Evolutionary conservation across 2,329 filamentous ascomycete genomes (phyloP).

Genomic region (Verticillium nonalfalfae): DNA sequence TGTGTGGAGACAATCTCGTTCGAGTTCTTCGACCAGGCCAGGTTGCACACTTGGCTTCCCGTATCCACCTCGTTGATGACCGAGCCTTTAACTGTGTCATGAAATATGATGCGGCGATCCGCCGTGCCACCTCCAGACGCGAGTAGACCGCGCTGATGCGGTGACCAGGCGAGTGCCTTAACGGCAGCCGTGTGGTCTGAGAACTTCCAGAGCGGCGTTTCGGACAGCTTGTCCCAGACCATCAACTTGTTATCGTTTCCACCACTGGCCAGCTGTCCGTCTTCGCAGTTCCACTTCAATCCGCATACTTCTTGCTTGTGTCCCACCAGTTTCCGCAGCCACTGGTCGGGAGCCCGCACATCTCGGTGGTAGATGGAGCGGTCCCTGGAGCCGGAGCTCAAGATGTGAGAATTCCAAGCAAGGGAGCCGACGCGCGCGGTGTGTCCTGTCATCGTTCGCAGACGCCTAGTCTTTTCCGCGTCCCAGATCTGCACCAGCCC

Average conservation of each 20-base stretch:
- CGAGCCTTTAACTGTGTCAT: constrained; percentile 83
- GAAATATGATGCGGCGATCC: constrained; percentile 94
- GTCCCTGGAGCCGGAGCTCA: constrained; percentile 91
- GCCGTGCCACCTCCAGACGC: constrained; percentile 94
- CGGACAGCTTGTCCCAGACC: constrained; percentile 96
- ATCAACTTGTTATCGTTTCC: constrained; percentile 99
- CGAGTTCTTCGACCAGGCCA: constrained; percentile 95
- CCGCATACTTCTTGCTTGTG: constrained; percentile 99
- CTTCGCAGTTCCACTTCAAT: constrained; percentile 93
- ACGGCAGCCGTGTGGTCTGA: constrained; percentile 93
- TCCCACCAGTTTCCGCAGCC: constrained; percentile 77
- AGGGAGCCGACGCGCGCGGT: constrained; percentile 87
- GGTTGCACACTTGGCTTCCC: constrained; percentile 96
- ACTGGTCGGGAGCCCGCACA: constrained; percentile 87
- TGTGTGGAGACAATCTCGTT: constrained; percentile 97
- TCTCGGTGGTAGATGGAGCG: constrained; percentile 93
- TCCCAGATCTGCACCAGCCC: constrained; percentile 98
- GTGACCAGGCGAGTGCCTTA: constrained; percentile 97
- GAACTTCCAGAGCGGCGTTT: constrained; percentile 89
- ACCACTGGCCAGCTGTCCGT: constrained; percentile 88
- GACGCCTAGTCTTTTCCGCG: constrained; percentile 73
- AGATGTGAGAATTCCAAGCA: constrained; percentile 96
- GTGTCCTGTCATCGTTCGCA: constrained; percentile 96
- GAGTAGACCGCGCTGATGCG: constrained; percentile 89
- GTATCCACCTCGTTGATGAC: constrained; percentile 88